Base-by-base conservation (phyloP, 768 basidiomycete genomes). In the Lentinula raphanica region DNA sequence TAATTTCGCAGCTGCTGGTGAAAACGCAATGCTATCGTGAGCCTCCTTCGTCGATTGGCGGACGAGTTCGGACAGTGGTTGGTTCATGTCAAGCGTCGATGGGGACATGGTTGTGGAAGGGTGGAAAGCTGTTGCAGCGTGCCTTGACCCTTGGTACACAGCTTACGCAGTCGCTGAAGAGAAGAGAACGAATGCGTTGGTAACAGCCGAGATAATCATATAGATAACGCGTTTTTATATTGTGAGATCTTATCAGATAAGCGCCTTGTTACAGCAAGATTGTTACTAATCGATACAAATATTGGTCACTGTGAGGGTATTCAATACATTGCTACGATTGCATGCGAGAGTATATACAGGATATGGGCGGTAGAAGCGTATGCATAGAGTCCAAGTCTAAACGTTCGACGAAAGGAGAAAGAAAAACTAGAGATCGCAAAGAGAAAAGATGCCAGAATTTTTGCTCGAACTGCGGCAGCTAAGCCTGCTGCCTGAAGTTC, bases 1-100 rank as follows among this genome's bases (percentile, higher is more conserved):
- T 40, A 90, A 73, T 48, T 79, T 79, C 46, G 70, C 72, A 1
- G 85, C 88, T 27, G 81, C 86, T 25, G 76, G 68, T 62, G 81
- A 85, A 59, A 79, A 76, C 64, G 82, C 82, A 19, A 83, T 82
- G 12, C 72, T 68, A 56, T 83, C 80, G 66, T 90, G 89, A 7
- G 82, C 82, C 55, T 77, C 67, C 58, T 71, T 72, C 36, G 78
- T 80, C 54, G 72, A 74, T 62, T 80, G 77, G 42, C 71, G 72
- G 32, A 84, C 69, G 57, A 84, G 71, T 50, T 72, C 76, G 13
- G 79, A 75, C 17, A 82, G 71, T 15, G 79, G 75, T 58, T 71
- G 70, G 15, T 74, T 69, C 28, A 74, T 68, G 65, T 80, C 77
- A 56, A 75, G 57, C 54, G 66, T 36, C 17, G 48, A 29, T 32